Evolutionary conservation across 148 eudicot genomes (phyloP).

Genomic region (Beta vulgaris): DNA sequence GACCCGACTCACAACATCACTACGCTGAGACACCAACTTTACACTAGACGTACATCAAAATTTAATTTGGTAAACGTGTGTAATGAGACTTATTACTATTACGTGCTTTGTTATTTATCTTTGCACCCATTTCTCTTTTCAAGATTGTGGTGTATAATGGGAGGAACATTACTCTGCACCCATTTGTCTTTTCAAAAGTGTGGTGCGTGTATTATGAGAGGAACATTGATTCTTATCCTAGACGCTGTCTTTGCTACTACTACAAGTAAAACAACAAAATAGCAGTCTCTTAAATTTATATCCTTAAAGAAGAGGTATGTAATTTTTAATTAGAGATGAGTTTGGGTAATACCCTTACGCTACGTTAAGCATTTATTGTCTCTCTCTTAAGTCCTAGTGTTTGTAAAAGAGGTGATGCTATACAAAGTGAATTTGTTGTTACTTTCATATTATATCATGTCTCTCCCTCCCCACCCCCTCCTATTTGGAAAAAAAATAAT

Average conservation of each 20-base stretch:
- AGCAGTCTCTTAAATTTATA: neutral
- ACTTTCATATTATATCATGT: too few species aligned
- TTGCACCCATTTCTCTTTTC: slow-evolving; percentile 2
- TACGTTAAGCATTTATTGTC: neutral
- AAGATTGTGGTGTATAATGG: too few species aligned
- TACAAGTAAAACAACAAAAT: neutral
- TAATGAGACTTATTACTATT: neutral
- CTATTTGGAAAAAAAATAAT: too few species aligned
- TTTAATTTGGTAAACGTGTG: too few species aligned
- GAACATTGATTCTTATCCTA: neutral
- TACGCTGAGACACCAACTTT: slow-evolving; percentile 14
- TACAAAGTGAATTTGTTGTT: neutral
- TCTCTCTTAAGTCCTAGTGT: neutral
- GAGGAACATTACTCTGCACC: neutral
- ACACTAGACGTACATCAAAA: slow-evolving; percentile 17
- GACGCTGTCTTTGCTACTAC: neutral
- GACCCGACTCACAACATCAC: slow-evolving; percentile 37
- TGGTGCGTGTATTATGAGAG: slow-evolving; percentile 9
- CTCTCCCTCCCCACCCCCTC: too few species aligned
- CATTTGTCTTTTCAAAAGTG: neutral
- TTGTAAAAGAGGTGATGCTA: neutral
- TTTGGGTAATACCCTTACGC: neutral
- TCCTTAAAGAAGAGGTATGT: neutral
- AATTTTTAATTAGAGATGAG: too few species aligned
- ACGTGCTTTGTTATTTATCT: too few species aligned